Conservation (phyloP, 2,329 filamentous ascomycete genomes). For the Ophiostoma montium region DNA sequence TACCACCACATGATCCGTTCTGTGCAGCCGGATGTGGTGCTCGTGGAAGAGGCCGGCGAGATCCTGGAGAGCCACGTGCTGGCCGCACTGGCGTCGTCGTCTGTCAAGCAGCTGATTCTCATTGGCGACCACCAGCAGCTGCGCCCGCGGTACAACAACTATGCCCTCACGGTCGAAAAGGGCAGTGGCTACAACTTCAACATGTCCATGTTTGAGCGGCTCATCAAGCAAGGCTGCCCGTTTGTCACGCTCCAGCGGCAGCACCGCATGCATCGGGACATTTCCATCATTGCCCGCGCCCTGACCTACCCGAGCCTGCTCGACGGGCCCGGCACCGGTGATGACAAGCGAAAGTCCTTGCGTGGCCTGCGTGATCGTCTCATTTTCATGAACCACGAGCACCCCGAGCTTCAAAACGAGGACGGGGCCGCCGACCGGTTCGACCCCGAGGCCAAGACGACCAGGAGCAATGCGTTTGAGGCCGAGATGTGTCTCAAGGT, state of each 20-base stretch:
- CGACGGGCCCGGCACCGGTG: conserved; percentile 36
- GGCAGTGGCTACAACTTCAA: conserved; percentile 55
- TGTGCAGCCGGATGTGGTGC: conserved; percentile 41
- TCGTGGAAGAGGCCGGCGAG: conserved; percentile 62
- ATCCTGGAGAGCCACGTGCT: conserved; percentile 56
- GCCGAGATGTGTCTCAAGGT: conserved; percentile 49
- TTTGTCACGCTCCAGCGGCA: conserved; percentile 44
- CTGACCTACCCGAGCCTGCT: conserved; percentile 48
- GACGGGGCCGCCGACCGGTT: conserved; percentile 29
- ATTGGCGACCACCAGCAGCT: conserved; percentile 66
- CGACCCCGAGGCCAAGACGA: conserved; percentile 34
- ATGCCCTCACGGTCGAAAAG: conserved; percentile 45
- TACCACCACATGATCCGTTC: conserved; percentile 38
- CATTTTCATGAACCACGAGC: conserved; percentile 50
- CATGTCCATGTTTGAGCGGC: conserved; percentile 52
- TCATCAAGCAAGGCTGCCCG: conserved; percentile 40
- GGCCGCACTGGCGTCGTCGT: conserved; percentile 35
- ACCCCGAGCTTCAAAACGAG: conserved; percentile 33
- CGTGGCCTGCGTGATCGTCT: conserved; percentile 46
- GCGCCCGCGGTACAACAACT: conserved; percentile 51
- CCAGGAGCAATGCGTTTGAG: conserved; percentile 52
- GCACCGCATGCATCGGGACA: conserved; percentile 55
- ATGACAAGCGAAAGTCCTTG: conserved; percentile 26
- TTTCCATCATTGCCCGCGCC: conserved; percentile 42
- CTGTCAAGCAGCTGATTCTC: conserved; percentile 48